phyloP scores from a whole-genome alignment of 73 alveolate species.

The Blepharisma stoltei region DNA sequence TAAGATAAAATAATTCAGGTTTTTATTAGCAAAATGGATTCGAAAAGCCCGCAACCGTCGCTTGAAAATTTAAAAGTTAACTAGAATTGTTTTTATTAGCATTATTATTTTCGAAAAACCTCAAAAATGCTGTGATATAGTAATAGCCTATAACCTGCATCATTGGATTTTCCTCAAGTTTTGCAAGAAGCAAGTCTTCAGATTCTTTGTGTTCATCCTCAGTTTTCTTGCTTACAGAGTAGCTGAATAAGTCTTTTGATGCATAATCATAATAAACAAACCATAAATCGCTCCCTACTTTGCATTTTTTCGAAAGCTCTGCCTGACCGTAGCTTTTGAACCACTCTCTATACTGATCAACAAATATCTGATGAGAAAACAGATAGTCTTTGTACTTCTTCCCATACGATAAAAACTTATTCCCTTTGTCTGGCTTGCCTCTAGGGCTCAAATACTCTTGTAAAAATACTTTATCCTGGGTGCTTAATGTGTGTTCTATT shows the following conservation, averaged over 20 bases:
- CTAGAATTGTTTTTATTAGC: too few relatives aligned
- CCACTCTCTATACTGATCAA: neutral
- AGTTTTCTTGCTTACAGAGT: neutral
- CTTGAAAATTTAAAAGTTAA: too few relatives aligned
- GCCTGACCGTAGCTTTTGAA: constrained; percentile 1
- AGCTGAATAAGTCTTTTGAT: neutral
- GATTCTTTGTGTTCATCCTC: too few relatives aligned
- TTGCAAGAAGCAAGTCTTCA: too few relatives aligned
- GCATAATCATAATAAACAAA: constrained; percentile 20
- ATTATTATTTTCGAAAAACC: too few relatives aligned
- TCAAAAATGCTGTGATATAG: too few relatives aligned
- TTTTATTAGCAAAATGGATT: too few relatives aligned
- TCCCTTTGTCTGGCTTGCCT: constrained; percentile 18
- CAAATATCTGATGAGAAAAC: neutral
- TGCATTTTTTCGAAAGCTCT: constrained; percentile 1
- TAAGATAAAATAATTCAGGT: too few relatives aligned
- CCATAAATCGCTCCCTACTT: constrained; percentile 9
- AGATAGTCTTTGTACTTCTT: constrained; percentile 6
- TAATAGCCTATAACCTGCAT: too few relatives aligned
- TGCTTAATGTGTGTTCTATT: neutral
- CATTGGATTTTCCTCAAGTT: too few relatives aligned
- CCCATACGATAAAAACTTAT: constrained; percentile 15
- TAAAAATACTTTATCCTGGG: neutral
- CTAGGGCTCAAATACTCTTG: neutral
- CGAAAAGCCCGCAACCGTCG: too few relatives aligned